phyloP scores from a whole-genome alignment of 2,329 filamentous ascomycete species.

The Colletotrichum sp. region DNA sequence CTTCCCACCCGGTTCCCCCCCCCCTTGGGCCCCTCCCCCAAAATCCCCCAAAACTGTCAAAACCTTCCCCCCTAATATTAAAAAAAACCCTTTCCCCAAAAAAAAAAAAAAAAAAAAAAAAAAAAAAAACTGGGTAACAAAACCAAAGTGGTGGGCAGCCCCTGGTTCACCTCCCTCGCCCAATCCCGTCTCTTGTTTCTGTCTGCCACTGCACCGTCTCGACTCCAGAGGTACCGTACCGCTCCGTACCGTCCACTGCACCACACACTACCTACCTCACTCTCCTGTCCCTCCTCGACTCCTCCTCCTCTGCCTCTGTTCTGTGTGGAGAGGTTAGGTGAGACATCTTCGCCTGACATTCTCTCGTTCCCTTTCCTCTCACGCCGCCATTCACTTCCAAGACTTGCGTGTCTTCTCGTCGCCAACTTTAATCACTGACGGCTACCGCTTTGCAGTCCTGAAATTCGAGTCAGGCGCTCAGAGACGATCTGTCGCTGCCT shows the following conservation, averaged over 20 bases:
- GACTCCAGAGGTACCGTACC: neutral
- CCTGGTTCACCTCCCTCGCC: conserved; percentile 7
- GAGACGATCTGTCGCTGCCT: neutral
- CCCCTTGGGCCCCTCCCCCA: no score
- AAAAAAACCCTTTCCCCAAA: no score
- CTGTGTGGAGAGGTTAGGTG: conserved; percentile 18
- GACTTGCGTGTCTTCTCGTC: neutral
- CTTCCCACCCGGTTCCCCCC: no score
- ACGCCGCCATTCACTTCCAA: neutral
- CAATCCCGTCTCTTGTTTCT: conserved; percentile 21
- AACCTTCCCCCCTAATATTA: no score
- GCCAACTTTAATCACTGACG: neutral
- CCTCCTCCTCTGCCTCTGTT: conserved; percentile 2
- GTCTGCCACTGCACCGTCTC: neutral
- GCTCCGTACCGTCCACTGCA: neutral
- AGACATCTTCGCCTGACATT: conserved; percentile 19
- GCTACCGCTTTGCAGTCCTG: neutral
- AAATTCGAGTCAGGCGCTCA: neutral
- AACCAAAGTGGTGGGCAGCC: no score
- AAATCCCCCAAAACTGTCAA: no score
- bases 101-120: no score
- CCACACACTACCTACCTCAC: neutral
- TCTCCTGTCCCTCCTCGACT: conserved; percentile 5
- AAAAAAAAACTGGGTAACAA: no score
- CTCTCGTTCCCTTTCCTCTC: conserved; percentile 1